Conservation (phyloP, 1,139 yeast species). For the Suhomyces guaymorum region DNA sequence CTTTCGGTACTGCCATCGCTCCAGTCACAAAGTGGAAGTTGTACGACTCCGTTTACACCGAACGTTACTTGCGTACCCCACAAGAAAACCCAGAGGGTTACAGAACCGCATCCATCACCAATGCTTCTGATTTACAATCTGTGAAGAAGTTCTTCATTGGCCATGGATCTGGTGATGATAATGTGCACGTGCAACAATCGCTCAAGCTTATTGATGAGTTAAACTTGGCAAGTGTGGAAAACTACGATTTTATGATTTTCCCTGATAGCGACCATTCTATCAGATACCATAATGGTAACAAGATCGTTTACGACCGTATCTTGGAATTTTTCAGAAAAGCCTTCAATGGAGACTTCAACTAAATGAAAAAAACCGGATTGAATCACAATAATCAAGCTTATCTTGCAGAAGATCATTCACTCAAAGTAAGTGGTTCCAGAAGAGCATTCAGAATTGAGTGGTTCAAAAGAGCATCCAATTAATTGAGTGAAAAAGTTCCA, state of each 20-base stretch:
- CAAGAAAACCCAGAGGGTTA: slow-evolving; percentile 62
- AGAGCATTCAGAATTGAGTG: no score
- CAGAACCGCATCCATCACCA: slow-evolving; percentile 50
- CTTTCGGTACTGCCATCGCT: slow-evolving; percentile 74
- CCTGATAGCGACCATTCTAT: slow-evolving; percentile 80
- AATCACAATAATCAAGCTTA: no score
- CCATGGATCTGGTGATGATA: slow-evolving; percentile 85
- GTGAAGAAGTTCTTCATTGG: slow-evolving; percentile 65
- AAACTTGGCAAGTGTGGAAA: slow-evolving; percentile 59
- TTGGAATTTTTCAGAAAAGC: slow-evolving; percentile 60
- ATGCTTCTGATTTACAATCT: slow-evolving; percentile 47
- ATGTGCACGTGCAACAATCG: slow-evolving; percentile 76
- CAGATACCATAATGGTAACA: slow-evolving; percentile 67
- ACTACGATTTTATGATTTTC: slow-evolving; percentile 72
- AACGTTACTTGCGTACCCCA: slow-evolving; percentile 74
- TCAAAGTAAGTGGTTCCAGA: no score
- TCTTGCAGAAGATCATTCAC: no score
- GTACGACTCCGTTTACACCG: slow-evolving; percentile 77
- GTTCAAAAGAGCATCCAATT: no score
- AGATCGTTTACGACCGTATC: slow-evolving; percentile 64
- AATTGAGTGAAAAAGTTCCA: no score
- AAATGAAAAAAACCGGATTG: background rate
- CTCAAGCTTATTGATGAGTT: slow-evolving; percentile 63
- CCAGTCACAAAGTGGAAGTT: slow-evolving; percentile 80
- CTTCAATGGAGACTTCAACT: slow-evolving; percentile 45